Base-by-base conservation (phyloP, 2,329 filamentous ascomycete species). In the Aspergillus aculeatus region DNA sequence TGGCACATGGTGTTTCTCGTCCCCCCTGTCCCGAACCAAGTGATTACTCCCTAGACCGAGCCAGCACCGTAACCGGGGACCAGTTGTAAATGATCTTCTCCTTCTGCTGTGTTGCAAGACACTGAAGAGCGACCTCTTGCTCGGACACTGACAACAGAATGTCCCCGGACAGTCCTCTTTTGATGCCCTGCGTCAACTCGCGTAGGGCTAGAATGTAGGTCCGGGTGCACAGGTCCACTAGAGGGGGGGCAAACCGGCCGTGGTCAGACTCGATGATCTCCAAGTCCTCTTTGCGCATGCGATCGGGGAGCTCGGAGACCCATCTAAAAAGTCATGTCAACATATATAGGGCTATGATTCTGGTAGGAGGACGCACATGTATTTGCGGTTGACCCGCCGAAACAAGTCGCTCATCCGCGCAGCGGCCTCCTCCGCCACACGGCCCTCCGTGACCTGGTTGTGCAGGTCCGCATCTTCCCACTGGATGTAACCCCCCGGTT, bases 401-500 rank as follows among this genome's bases (percentile, higher is more conserved):
- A 47, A 47, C 7, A 52, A 35, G n/a, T 32, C 23, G 6, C 19
- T n/a, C 26, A 52, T 21, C n/a, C n/a, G 47, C 14, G 11, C 26
- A 21, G 60, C 58, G 23, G 59, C 59, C 2, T 47, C 44, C 29
- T 57, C 10, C 3, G 54, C 57, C 9, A 47, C 47, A 1, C 50
- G 50, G 0, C 61, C 61, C 29, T 58, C 19, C 6, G 59, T 51
- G 12, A 19, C n/a, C 21, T 59, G 59, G 24, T 61, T 53, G 16
- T 51, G 52, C 26, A 61, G 32, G 9, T 68, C 64, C 16, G 57
- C 57, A 11, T 69, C 66, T 7, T 65, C 62, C 67, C 66, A 68
- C 54, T 69, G 67, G 9, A 69, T 32, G 41, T 63, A 66, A 1
- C 66, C 66, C 7, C 67, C 64, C 10, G 64, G 66, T 23, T 67